A percentile compares a stretch with the other conserved stretches of the same genome.
Conservation (phyloP, 1,139 yeast species). For the Kazachstania sp. region DNA sequence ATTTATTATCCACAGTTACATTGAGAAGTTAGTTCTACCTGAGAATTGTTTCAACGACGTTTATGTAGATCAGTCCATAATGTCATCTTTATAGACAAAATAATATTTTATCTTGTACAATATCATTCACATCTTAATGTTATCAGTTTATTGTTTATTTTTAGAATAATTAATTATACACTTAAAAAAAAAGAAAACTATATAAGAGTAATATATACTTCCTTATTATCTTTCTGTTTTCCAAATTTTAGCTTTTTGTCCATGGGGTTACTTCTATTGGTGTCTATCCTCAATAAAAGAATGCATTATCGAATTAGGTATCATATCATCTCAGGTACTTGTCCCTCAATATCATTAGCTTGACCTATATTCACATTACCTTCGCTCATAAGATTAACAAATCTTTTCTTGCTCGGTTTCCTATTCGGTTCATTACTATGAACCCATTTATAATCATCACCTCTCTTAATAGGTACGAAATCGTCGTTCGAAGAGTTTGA, state of each 20-base stretch:
- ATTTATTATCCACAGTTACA: conserved; percentile 21
- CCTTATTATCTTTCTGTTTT: background rate
- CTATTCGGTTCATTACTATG: conserved; percentile 20
- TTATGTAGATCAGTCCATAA: conserved; percentile 1
- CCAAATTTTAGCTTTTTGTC: conserved; percentile 1
- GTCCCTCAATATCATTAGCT: conserved; percentile 24
- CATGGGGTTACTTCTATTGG: background rate
- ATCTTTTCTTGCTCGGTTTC: conserved; percentile 24
- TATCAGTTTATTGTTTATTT: background rate
- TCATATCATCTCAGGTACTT: conserved; percentile 25
- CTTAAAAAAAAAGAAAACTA: background rate
- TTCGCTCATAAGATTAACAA: conserved; percentile 20
- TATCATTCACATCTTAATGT: background rate
- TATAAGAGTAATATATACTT: background rate
- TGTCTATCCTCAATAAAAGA: background rate
- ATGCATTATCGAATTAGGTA: background rate
- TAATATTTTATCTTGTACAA: background rate
- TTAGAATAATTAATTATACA: background rate
- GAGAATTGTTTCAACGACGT: background rate
- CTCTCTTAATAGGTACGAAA: conserved; percentile 25
- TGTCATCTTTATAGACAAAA: background rate
- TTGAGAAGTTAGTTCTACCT: conserved; percentile 14
- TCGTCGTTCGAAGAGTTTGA: conserved; percentile 25
- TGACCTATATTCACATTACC: conserved; percentile 23
- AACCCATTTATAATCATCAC: conserved; percentile 24